These are phyloP conservation scores for Penicillium frequentans DNA, from an alignment of 2,329 filamentous ascomycete species.

Conservation along the genomic window DNA sequence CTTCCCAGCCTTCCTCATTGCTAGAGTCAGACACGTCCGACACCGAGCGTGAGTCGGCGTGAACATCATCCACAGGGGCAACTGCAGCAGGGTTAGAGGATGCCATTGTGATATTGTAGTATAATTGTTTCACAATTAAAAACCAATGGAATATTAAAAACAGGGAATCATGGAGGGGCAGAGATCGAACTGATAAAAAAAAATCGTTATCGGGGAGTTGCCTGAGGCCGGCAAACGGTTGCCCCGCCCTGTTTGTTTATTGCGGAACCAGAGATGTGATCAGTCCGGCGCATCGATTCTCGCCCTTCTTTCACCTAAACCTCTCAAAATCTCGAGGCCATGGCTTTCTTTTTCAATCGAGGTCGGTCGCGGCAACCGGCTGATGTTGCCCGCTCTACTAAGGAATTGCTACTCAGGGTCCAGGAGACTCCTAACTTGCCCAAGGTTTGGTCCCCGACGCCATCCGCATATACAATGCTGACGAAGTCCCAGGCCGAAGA, in stretches of 20 bases:
- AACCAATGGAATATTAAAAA: neutral
- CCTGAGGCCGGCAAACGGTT: slow-evolving; percentile 23
- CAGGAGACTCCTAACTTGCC: slow-evolving; percentile 57
- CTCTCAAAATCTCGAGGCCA: slow-evolving; percentile 34
- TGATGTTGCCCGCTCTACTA: slow-evolving; percentile 63
- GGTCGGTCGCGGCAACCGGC: slow-evolving; percentile 61
- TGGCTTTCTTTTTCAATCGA: slow-evolving; percentile 71
- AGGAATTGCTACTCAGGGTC: slow-evolving; percentile 62
- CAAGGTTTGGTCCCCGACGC: slow-evolving; percentile 52
- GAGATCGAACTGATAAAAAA: slow-evolving; percentile 22
- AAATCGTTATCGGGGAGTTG: slow-evolving; percentile 22
- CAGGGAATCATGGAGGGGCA: slow-evolving; percentile 19
- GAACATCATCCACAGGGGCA: slow-evolving; percentile 22
- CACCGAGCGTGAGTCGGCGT: slow-evolving; percentile 25
- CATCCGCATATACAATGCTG: slow-evolving; percentile 56
- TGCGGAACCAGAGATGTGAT: slow-evolving; percentile 14
- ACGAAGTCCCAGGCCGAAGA: slow-evolving; percentile 70
- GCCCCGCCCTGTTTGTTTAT: slow-evolving; percentile 30
- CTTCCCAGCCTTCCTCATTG: slow-evolving; percentile 57
- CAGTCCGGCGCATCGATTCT: slow-evolving; percentile 10
- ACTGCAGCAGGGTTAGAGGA: slow-evolving; percentile 24
- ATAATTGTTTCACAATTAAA: neutral
- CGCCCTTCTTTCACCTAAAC: slow-evolving; percentile 11
- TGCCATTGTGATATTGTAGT: slow-evolving; percentile 24
- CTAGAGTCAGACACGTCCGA: slow-evolving; percentile 49